These are phyloP conservation scores for Fusarium pilosicola DNA, from an alignment of 2,329 filamentous ascomycete genomes.

Conservation along the genomic window DNA sequence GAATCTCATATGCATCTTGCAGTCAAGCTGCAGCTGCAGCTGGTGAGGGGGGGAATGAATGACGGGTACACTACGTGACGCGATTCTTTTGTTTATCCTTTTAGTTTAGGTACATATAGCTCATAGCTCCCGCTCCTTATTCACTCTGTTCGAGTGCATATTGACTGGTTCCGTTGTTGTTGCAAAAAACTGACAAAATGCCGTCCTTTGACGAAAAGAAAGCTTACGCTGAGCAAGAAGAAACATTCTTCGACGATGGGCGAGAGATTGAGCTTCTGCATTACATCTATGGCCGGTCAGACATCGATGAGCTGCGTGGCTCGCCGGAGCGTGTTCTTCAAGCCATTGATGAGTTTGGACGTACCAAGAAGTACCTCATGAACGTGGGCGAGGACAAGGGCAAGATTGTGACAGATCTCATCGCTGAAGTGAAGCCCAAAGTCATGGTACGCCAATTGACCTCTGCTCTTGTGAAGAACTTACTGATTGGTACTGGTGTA, in stretches of 20 bases:
- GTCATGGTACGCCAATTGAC: slow-evolving; percentile 62
- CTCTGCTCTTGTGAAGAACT: neutral
- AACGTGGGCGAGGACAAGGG: slow-evolving; percentile 83
- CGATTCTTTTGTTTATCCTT: slow-evolving; percentile 21
- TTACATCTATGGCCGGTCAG: slow-evolving; percentile 70
- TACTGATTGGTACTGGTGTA: slow-evolving; percentile 3
- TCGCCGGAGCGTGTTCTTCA: slow-evolving; percentile 71
- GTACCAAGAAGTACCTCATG: slow-evolving; percentile 77
- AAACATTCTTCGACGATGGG: slow-evolving; percentile 71
- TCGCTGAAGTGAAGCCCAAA: slow-evolving; percentile 71
- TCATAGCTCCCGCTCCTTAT: neutral
- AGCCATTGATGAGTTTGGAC: slow-evolving; percentile 74
- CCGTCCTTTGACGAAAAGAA: slow-evolving; percentile 50
- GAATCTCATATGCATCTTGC: slow-evolving; percentile 9
- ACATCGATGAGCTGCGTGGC: slow-evolving; percentile 70
- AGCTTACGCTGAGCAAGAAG: slow-evolving; percentile 55
- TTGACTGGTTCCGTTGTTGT: neutral
- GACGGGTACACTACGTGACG: slow-evolving; percentile 37
- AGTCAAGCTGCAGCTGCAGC: slow-evolving; percentile 6
- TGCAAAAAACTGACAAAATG: slow-evolving; percentile 18
- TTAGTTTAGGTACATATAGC: slow-evolving; percentile 1
- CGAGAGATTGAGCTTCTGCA: slow-evolving; percentile 79
- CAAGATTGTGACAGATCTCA: slow-evolving; percentile 74
- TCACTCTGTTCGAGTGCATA: neutral
- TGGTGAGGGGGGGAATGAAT: slow-evolving; percentile 24